phyloP scores from a whole-genome alignment of 352 stramenopile species.

The Globisporangium paroecandrum region DNA sequence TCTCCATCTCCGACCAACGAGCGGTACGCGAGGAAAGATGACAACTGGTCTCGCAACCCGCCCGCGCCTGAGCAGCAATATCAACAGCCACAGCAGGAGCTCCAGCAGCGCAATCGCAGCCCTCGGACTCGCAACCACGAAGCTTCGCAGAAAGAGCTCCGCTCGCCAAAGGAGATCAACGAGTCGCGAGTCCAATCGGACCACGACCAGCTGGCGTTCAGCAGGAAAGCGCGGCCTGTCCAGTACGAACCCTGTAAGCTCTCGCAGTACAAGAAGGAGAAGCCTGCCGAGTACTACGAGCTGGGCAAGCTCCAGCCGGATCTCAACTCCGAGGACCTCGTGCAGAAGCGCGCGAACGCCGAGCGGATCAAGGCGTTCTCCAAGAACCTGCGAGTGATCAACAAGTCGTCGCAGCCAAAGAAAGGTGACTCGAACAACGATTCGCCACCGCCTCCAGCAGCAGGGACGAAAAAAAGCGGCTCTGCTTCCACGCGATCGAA shows the following conservation, averaged over 20 bases:
- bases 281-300: slow-evolving; percentile 81
- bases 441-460: not conserved
- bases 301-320: slow-evolving; percentile 87
- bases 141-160: slow-evolving; percentile 25
- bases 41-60: not conserved
- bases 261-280: slow-evolving; percentile 86
- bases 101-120: slow-evolving; percentile 11
- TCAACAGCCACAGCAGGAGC: slow-evolving; percentile 3
- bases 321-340: slow-evolving; percentile 73
- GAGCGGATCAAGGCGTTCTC: slow-evolving; percentile 85
- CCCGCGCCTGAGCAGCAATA: not conserved
- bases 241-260: slow-evolving; percentile 85
- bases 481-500: slow-evolving; percentile 62
- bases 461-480: slow-evolving; percentile 27
- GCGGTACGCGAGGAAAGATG: not conserved
- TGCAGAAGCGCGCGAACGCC: slow-evolving; percentile 75
- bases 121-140: not conserved
- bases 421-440: slow-evolving; percentile 27
- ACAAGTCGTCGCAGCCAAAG: slow-evolving; percentile 49
- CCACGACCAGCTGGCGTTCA: slow-evolving; percentile 76
- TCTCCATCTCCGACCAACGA: slow-evolving; percentile 13
- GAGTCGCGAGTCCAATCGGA: slow-evolving; percentile 53
- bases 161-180: slow-evolving; percentile 54
- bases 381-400: slow-evolving; percentile 72
- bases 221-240: slow-evolving; percentile 59